Evolutionary conservation across 257 asterid genomes (phyloP).

Genomic region (Solanum chmielewskii): DNA sequence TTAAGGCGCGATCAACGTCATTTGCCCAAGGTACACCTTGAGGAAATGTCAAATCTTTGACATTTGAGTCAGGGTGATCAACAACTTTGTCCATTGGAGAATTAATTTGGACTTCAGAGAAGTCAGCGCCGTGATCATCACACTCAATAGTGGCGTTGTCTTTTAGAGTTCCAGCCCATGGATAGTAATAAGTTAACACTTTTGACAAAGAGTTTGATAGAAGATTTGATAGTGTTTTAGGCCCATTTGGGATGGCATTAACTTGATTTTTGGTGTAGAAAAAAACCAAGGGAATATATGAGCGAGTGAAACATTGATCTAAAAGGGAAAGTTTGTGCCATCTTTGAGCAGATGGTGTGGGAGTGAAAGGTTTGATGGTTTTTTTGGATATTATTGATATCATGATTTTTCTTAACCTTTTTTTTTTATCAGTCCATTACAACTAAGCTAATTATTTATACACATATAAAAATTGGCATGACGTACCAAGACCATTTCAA

Average conservation of each 20-base stretch:
- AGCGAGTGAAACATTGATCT: neutral
- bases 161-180: neutral
- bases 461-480: too few species aligned
- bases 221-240: neutral
- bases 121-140: neutral
- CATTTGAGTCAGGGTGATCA: too few species aligned
- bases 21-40: too few species aligned
- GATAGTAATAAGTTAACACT: neutral
- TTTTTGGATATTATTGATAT: neutral
- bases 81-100: neutral
- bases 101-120: neutral
- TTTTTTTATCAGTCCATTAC: too few species aligned
- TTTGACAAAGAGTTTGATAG: neutral
- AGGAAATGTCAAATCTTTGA: too few species aligned
- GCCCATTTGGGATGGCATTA: neutral
- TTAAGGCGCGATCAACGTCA: too few species aligned
- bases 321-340: neutral
- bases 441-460: too few species aligned
- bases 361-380: neutral
- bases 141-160: neutral
- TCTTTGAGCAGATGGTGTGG: neutral
- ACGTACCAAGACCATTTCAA: too few species aligned
- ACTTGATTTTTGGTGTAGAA: neutral
- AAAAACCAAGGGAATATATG: neutral
- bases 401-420: neutral